Conservation (phyloP, 2,329 filamentous ascomycete genomes). For the Emydomyces testavorans region DNA sequence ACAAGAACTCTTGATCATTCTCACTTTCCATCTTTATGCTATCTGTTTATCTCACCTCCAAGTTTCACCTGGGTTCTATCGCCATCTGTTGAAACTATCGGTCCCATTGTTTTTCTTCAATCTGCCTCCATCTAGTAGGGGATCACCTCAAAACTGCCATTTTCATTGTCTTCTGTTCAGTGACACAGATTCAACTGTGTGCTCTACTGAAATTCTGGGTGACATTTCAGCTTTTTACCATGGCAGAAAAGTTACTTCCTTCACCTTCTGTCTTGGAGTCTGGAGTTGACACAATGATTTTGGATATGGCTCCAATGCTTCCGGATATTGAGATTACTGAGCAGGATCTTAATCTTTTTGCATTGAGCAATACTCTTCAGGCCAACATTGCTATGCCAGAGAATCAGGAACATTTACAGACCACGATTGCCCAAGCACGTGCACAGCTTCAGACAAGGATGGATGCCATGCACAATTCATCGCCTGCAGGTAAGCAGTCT, state of each 20-base stretch:
- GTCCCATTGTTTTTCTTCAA: no score
- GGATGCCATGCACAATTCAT: background rate
- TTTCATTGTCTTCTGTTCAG: no score
- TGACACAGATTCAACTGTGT: no score
- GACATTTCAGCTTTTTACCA: no score
- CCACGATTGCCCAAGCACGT: conserved; percentile 2
- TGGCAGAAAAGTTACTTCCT: background rate
- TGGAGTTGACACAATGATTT: background rate
- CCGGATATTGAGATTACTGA: background rate
- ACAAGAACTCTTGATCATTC: no score
- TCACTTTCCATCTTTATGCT: no score
- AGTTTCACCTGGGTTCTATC: no score
- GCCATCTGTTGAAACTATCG: no score
- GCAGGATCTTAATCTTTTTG: background rate
- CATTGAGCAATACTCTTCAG: background rate
- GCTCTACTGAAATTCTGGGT: no score
- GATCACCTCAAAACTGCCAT: no score
- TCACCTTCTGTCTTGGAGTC: background rate
- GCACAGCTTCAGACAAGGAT: conserved; percentile 2
- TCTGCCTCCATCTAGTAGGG: no score
- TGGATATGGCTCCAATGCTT: background rate
- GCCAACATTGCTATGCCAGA: background rate
- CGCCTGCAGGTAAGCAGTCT: background rate
- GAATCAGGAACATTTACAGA: background rate
- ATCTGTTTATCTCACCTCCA: no score